Percentiles rank a stretch among this genome's conserved stretches.
These are phyloP conservation scores for Cystobasidiaceae sp. DNA, from an alignment of 1,284 basidiomycete species.

Conservation along the genomic window DNA sequence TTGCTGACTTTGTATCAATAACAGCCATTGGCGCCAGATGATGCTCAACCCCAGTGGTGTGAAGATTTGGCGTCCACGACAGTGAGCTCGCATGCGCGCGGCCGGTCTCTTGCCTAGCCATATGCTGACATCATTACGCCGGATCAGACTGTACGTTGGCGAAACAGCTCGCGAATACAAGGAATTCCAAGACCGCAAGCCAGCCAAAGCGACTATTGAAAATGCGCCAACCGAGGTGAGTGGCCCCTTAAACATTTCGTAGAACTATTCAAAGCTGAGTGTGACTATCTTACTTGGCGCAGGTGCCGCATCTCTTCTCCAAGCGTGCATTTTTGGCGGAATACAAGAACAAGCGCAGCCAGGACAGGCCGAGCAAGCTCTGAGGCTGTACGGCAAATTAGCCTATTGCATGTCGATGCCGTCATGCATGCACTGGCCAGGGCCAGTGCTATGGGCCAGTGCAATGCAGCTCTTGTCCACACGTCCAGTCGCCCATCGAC, in stretches of 20 bases:
- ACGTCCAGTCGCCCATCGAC: too few relatives aligned
- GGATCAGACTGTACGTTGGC: conserved; percentile 76
- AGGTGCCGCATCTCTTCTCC: conserved; percentile 36
- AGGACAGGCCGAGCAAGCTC: conserved; percentile 13
- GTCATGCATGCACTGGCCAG: background rate
- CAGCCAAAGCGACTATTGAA: too few relatives aligned
- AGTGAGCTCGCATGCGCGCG: too few relatives aligned
- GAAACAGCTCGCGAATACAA: conserved; percentile 65
- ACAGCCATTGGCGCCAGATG: conserved; percentile 55
- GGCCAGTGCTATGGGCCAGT: background rate
- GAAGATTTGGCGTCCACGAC: conserved; percentile 80
- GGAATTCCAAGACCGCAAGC: conserved; percentile 44
- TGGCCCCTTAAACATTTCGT: background rate
- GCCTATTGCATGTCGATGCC: background rate
- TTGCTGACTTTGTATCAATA: background rate
- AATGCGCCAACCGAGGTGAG: conserved; percentile 33
- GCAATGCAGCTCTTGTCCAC: too few relatives aligned
- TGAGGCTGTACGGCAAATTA: background rate
- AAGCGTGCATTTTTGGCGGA: conserved; percentile 36
- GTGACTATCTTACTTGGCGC: background rate
- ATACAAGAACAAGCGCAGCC: conserved; percentile 26
- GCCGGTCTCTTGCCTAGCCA: too few relatives aligned
- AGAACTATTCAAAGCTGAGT: background rate
- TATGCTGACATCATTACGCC: too few relatives aligned
- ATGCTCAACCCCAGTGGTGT: conserved; percentile 79